These are phyloP conservation scores for Dendrobium officinale DNA, from an alignment of 106 monocot genomes.

Conservation along the genomic window DNA sequence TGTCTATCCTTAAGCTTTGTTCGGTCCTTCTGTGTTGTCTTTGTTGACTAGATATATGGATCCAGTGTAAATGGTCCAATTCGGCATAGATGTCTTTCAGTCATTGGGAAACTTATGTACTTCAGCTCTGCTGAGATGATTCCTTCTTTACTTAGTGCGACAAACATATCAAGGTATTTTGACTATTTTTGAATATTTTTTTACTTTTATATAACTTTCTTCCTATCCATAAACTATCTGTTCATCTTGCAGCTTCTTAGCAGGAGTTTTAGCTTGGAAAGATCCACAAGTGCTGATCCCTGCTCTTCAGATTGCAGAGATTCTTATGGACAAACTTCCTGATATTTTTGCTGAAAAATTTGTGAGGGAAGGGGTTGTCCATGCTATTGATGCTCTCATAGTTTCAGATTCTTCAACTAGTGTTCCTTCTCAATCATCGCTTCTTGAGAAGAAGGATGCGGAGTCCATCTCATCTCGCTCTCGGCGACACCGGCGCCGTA, in stretches of 20 bases:
- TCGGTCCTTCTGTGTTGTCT: neutral
- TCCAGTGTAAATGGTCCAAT: slow-evolving; percentile 94
- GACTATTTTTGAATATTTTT: neutral
- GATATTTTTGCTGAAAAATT: slow-evolving; percentile 82
- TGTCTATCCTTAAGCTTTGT: neutral
- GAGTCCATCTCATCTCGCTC: slow-evolving; percentile 62
- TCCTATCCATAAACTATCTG: neutral
- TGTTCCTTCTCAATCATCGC: slow-evolving; percentile 34
- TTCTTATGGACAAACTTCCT: slow-evolving; percentile 93
- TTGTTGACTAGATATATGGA: slow-evolving; percentile 57
- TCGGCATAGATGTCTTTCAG: slow-evolving; percentile 84
- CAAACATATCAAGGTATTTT: slow-evolving; percentile 84
- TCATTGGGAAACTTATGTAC: slow-evolving; percentile 87
- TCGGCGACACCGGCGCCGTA: slow-evolving; percentile 66
- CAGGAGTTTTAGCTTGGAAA: slow-evolving; percentile 95
- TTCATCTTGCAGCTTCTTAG: slow-evolving; percentile 68
- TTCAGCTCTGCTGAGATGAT: slow-evolving; percentile 94
- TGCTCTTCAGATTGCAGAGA: slow-evolving; percentile 89
- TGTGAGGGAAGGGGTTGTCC: slow-evolving; percentile 96
- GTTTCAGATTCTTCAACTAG: slow-evolving; percentile 35
- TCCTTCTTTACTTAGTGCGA: slow-evolving; percentile 51
- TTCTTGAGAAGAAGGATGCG: slow-evolving; percentile 54
- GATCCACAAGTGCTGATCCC: slow-evolving; percentile 92
- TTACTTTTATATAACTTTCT: neutral
- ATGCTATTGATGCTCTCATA: slow-evolving; percentile 83